Conservation (phyloP, 768 basidiomycete genomes). For the Clitopilus passeckerianus region DNA sequence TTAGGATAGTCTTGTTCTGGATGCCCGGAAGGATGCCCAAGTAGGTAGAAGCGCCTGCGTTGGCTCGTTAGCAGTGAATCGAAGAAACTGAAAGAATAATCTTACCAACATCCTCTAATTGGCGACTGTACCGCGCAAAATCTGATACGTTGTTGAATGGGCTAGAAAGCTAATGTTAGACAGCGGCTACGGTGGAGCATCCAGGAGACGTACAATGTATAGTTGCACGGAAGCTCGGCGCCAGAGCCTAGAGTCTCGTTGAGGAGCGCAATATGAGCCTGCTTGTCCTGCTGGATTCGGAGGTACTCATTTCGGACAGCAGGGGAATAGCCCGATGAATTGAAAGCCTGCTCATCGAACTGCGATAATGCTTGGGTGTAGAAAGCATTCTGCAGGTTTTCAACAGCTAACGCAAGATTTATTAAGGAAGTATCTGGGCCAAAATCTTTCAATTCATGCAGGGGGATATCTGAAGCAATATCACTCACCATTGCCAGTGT, state of each 20-base stretch:
- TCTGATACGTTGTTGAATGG: constrained; percentile 6
- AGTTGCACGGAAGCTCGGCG: constrained; percentile 44
- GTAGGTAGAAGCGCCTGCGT: constrained; percentile 37
- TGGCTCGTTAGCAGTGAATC: neutral
- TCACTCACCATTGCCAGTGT: neutral
- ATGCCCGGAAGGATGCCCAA: constrained; percentile 39
- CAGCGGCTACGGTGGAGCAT: neutral
- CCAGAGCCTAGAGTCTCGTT: constrained; percentile 28
- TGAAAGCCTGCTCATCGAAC: constrained; percentile 11
- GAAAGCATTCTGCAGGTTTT: constrained; percentile 12
- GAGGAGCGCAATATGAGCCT: constrained; percentile 12
- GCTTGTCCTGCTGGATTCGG: constrained; percentile 11
- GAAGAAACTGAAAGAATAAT: too few species aligned
- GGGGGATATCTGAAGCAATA: neutral
- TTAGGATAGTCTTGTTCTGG: constrained; percentile 27
- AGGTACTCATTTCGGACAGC: constrained; percentile 6
- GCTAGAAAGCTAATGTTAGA: constrained; percentile 2
- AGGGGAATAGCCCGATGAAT: constrained; percentile 5
- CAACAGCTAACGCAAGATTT: constrained; percentile 8
- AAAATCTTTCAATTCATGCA: neutral
- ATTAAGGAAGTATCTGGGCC: constrained; percentile 9
- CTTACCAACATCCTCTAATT: constrained; percentile 8
- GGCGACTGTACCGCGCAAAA: constrained; percentile 9
- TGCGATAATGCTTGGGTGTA: constrained; percentile 10
- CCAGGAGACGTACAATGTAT: constrained; percentile 34